Evolutionary conservation across 208 protist genomes (phyloP).

Genomic region (Acanthamoeba polyphaga): DNA sequence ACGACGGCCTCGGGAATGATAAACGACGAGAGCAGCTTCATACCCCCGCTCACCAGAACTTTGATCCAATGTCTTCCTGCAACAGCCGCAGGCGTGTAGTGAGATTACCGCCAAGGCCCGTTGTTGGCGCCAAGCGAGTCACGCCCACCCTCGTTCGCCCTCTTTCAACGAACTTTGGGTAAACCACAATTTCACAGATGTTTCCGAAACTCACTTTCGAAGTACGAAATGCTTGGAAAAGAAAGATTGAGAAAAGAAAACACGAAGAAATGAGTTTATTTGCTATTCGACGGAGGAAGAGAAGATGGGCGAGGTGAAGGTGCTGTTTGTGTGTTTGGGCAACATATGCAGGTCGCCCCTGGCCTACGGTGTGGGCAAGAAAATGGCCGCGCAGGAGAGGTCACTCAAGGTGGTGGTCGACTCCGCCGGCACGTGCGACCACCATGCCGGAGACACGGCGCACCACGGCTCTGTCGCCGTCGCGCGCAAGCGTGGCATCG

Average conservation of each 20-base stretch:
- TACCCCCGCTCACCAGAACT: neutral
- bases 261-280: neutral
- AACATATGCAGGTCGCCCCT: constrained; percentile 83
- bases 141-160: no score
- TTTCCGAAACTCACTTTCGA: neutral
- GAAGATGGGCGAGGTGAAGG: constrained; percentile 40
- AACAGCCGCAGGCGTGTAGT: no score
- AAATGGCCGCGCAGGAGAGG: neutral
- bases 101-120: no score
- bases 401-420: constrained; percentile 58
- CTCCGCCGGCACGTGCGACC: constrained; percentile 75
- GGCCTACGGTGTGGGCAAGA: constrained; percentile 71
- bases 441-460: constrained; percentile 61
- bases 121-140: neutral
- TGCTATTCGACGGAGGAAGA: neutral
- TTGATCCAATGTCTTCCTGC: no score
- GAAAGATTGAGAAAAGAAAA: neutral
- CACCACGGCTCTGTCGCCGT: constrained; percentile 20
- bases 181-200: neutral
- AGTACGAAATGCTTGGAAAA: neutral
- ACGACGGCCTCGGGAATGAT: neutral
- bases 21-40: neutral
- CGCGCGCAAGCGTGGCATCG: constrained; percentile 1
- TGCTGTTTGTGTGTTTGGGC: constrained; percentile 81
- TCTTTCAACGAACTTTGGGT: neutral